phyloP scores from a whole-genome alignment of 352 stramenopile genomes.

The Pythium aquatile region DNA sequence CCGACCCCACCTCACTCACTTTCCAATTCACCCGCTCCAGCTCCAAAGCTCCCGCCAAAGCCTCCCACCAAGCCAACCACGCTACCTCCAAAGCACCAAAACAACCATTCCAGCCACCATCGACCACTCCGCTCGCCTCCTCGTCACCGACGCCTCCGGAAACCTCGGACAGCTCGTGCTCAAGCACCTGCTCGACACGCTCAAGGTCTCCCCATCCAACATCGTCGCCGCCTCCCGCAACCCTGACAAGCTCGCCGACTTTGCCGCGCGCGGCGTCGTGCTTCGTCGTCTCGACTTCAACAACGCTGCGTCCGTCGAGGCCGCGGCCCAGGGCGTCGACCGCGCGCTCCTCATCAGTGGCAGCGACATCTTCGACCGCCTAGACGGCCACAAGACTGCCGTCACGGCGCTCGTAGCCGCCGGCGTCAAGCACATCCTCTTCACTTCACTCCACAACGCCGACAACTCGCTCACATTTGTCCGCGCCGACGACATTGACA shows the following conservation, averaged over 20 bases:
- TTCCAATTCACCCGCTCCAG: too few species aligned
- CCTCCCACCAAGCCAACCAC: too few species aligned
- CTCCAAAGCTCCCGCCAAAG: too few species aligned
- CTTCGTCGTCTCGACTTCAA: conserved; percentile 19
- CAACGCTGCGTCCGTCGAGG: conserved; percentile 18
- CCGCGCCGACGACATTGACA: conserved; percentile 7
- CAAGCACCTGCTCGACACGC: conserved; percentile 29
- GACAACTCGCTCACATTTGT: conserved; percentile 14
- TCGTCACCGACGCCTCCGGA: conserved; percentile 29
- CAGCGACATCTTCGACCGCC: conserved; percentile 4
- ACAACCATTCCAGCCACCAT: too few species aligned
- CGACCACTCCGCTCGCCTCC: conserved; percentile 23
- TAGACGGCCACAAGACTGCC: conserved; percentile 3
- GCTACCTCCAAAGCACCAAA: too few species aligned
- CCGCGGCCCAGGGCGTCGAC: conserved; percentile 21
- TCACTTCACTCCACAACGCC: conserved; percentile 22
- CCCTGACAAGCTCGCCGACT: conserved; percentile 19
- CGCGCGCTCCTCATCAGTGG: conserved; percentile 24
- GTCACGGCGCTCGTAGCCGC: conserved; percentile 13
- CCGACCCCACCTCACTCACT: too few species aligned
- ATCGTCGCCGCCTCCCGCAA: conserved; percentile 27
- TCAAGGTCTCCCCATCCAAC: conserved; percentile 21
- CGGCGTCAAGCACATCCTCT: conserved; percentile 27
- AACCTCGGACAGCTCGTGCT: conserved; percentile 22
- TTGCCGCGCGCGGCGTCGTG: conserved; percentile 15